Percentiles rank a stretch among this genome's conserved stretches.
These are phyloP conservation scores for Aspergillus alliaceus DNA, from an alignment of 2,329 filamentous ascomycete genomes.

Conservation along the genomic window DNA sequence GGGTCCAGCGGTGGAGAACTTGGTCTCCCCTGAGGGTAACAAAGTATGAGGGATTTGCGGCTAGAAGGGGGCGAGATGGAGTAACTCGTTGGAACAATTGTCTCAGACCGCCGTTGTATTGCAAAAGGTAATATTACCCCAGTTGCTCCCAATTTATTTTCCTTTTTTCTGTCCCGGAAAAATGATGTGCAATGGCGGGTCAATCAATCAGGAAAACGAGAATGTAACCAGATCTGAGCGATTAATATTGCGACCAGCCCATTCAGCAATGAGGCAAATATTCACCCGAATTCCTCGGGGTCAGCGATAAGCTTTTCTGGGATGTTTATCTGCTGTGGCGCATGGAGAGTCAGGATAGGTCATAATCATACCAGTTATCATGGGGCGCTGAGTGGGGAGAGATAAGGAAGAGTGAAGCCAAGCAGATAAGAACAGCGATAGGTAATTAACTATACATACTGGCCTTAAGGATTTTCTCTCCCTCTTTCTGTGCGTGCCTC, in stretches of 20 bases:
- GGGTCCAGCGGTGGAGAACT: conserved; percentile 26
- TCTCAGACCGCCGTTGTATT: conserved; percentile 18
- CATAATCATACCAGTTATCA: conserved; percentile 24
- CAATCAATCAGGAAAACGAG: conserved; percentile 4
- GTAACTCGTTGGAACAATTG: conserved; percentile 17
- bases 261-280: conserved; percentile 19
- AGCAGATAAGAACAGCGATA: background rate
- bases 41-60: conserved; percentile 31
- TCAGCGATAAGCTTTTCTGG: conserved; percentile 21
- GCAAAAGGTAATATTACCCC: background rate
- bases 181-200: conserved; percentile 9
- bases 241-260: conserved; percentile 7
- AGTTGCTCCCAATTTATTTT: background rate
- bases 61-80: conserved; percentile 12
- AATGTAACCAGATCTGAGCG: conserved; percentile 17
- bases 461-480: background rate
- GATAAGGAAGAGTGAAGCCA: conserved; percentile 21
- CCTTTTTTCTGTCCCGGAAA: conserved; percentile 1
- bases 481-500: background rate
- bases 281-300: conserved; percentile 14
- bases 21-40: conserved; percentile 24
- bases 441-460: conserved; percentile 7
- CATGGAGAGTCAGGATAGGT: conserved; percentile 18
- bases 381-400: conserved; percentile 22
- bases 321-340: conserved; percentile 15